Evolutionary conservation across 2,329 filamentous ascomycete species (phyloP).

Genomic region (Ustulina deusta): DNA sequence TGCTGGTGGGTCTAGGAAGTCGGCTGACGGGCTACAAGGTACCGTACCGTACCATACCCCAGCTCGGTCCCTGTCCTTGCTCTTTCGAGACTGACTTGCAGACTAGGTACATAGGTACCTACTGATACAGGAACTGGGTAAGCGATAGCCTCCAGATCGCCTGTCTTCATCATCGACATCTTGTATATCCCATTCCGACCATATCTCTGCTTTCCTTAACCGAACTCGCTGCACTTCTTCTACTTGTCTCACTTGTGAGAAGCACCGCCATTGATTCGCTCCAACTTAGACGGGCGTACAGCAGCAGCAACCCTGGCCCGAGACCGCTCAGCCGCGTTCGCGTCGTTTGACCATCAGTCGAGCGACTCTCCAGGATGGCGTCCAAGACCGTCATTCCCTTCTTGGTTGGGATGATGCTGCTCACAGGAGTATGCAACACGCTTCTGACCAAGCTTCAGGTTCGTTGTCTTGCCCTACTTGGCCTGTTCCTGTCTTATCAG

Average conservation of each 20-base stretch:
- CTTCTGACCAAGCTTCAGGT: constrained; percentile 97
- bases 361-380: constrained; percentile 67
- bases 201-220: background rate
- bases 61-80: background rate
- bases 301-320: background rate
- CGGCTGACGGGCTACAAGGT: constrained; percentile 11
- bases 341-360: constrained; percentile 13
- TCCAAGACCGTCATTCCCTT: constrained; percentile 80
- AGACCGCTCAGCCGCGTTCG: constrained; percentile 11
- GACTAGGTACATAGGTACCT: background rate
- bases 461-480: constrained; percentile 42
- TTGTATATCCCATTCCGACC: background rate
- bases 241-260: background rate
- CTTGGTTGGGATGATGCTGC: constrained; percentile 93
- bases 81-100: too few relatives aligned
- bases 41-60: background rate
- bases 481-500: constrained; percentile 6
- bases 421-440: constrained; percentile 97
- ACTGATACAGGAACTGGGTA: background rate
- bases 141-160: background rate
- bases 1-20: background rate
- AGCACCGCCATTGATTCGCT: background rate
- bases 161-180: constrained; percentile 19
- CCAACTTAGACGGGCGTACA: background rate
- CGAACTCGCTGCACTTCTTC: background rate